Percentiles rank a stretch among this genome's conserved stretches.
Conservation (phyloP, 2,329 filamentous ascomycete species). For the Fusarium poae region DNA sequence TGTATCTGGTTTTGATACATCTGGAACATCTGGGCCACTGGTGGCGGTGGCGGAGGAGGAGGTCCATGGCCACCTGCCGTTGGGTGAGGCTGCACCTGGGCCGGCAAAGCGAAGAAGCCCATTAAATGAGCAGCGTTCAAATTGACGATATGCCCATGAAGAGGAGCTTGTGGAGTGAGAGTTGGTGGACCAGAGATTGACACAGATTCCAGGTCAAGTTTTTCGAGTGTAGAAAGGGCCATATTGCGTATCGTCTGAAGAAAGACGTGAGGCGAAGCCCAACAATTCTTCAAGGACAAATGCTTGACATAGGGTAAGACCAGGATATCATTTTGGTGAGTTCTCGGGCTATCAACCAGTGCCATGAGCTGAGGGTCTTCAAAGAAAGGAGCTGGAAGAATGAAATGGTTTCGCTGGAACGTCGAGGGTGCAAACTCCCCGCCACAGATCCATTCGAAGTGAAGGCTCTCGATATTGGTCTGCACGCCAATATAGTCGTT, state of each 20-base stretch:
- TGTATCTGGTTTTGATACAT: conserved; percentile 1
- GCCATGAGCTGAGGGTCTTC: conserved; percentile 52
- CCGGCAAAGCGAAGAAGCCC: conserved; percentile 26
- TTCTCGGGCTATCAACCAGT: conserved; percentile 48
- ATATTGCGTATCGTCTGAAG: conserved; percentile 64
- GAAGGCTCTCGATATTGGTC: conserved; percentile 67
- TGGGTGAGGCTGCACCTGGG: conserved; percentile 16
- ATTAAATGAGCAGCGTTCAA: conserved; percentile 30
- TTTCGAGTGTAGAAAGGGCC: conserved; percentile 61
- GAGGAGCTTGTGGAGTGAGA: conserved; percentile 43
- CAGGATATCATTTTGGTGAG: conserved; percentile 57
- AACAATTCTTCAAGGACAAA: conserved; percentile 76
- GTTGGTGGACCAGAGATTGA: conserved; percentile 68
- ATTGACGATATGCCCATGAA: conserved; percentile 37
- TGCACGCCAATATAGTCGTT: conserved; percentile 62
- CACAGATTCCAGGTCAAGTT: conserved; percentile 72
- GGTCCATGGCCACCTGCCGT: background rate
- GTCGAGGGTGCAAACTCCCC: conserved; percentile 75
- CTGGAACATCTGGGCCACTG: conserved; percentile 4
- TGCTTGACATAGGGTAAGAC: conserved; percentile 68
- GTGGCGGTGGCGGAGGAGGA: background rate
- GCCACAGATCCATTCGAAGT: conserved; percentile 75
- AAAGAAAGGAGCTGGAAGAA: conserved; percentile 72
- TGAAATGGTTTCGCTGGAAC: conserved; percentile 70
- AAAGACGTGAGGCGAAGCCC: conserved; percentile 71